A percentile compares a stretch with the other conserved stretches of the same genome.
phyloP scores from a whole-genome alignment of 768 basidiomycete species.

The Podaxis sp. region DNA sequence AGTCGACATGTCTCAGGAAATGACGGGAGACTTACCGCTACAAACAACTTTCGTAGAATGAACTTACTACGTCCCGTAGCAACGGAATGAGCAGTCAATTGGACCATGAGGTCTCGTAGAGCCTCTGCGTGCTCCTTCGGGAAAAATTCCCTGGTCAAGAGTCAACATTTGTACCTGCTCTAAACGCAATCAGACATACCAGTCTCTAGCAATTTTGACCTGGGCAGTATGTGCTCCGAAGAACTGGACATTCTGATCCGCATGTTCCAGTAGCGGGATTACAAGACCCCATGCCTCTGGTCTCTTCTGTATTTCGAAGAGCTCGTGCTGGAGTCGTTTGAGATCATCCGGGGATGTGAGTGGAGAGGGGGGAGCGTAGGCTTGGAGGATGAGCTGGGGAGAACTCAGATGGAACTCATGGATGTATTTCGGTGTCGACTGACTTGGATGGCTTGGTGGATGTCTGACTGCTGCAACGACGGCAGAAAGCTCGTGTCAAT shows the following conservation, averaged over 20 bases:
- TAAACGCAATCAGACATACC: constrained; percentile 46
- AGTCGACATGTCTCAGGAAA: constrained; percentile 11
- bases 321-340: constrained; percentile 65
- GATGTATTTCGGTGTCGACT: constrained; percentile 29
- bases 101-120: constrained; percentile 67
- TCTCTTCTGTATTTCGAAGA: constrained; percentile 74
- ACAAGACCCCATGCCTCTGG: constrained; percentile 86
- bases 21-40: constrained; percentile 57
- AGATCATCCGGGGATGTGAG: constrained; percentile 56
- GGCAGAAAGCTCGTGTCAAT: constrained; percentile 50
- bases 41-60: constrained; percentile 84
- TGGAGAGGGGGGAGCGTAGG: constrained; percentile 53
- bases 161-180: constrained; percentile 11
- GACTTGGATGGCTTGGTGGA: constrained; percentile 62
- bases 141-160: constrained; percentile 62
- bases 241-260: constrained; percentile 86
- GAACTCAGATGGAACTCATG: constrained; percentile 14
- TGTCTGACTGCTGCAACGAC: constrained; percentile 47
- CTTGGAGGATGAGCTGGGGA: constrained; percentile 64
- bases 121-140: constrained; percentile 57
- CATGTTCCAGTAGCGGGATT: constrained; percentile 68
- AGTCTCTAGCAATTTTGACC: constrained; percentile 92
- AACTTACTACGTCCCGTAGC: constrained; percentile 59
- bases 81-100: constrained; percentile 68
- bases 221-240: constrained; percentile 93